phyloP scores from a whole-genome alignment of 2,329 filamentous ascomycete genomes.

The Cyanodermella asteris region DNA sequence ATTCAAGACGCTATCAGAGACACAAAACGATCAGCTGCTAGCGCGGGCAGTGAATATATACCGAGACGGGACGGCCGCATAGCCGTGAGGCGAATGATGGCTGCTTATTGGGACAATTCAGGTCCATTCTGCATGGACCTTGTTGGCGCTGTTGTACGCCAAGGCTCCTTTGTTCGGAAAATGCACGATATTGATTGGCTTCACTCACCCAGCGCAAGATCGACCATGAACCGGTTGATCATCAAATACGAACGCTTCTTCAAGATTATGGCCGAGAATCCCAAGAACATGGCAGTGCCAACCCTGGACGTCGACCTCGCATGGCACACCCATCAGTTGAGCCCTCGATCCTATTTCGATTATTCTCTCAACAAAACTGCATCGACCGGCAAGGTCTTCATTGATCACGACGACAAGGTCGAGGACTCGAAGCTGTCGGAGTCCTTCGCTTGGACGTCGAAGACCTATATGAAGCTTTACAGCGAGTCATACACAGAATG shows the following conservation, averaged over 20 bases:
- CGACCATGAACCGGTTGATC: slow-evolving; percentile 43
- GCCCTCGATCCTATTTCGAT: slow-evolving; percentile 37
- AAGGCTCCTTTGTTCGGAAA: slow-evolving; percentile 26
- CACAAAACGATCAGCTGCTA: too few species aligned
- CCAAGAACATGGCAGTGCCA: slow-evolving; percentile 34
- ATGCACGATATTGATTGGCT: slow-evolving; percentile 63
- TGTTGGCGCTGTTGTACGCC: slow-evolving; percentile 20
- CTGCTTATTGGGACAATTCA: slow-evolving; percentile 21
- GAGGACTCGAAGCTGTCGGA: slow-evolving; percentile 41
- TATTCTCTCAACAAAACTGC: slow-evolving; percentile 28
- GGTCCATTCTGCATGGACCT: slow-evolving; percentile 19
- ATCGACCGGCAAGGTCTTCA: slow-evolving; percentile 39
- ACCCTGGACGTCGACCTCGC: slow-evolving; percentile 55
- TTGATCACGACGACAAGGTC: slow-evolving; percentile 73
- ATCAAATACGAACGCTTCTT: slow-evolving; percentile 45
- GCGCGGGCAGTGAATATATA: too few species aligned
- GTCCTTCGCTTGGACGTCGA: slow-evolving; percentile 52
- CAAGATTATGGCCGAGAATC: slow-evolving; percentile 30
- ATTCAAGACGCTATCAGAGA: too few species aligned
- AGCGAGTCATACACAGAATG: slow-evolving; percentile 52
- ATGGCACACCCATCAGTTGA: slow-evolving; percentile 66
- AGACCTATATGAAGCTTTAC: slow-evolving; percentile 43
- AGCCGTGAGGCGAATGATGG: slow-evolving; percentile 20
- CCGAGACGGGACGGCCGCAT: slow-evolving; percentile 11
- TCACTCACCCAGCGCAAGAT: slow-evolving; percentile 41